phyloP scores from a whole-genome alignment of 2,329 filamentous ascomycete species.

The Cladosporium velox region DNA sequence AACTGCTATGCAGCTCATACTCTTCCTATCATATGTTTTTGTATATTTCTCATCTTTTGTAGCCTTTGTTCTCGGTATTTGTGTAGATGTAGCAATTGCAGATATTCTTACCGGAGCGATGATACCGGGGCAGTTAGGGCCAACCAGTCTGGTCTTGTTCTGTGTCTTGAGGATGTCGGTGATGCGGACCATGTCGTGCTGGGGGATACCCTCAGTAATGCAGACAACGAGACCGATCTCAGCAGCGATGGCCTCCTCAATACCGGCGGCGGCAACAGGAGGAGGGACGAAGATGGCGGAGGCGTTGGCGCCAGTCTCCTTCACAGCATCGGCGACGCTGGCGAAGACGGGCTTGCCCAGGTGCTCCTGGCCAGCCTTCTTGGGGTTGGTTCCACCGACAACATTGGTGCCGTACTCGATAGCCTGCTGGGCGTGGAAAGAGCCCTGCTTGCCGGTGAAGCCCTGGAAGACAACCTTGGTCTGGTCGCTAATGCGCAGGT shows the following conservation, averaged over 20 bases:
- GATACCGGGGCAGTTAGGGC: constrained; percentile 97
- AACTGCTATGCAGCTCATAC: constrained; percentile 37
- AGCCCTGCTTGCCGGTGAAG: constrained; percentile 74
- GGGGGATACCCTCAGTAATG: constrained; percentile 97
- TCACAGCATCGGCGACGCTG: constrained; percentile 83
- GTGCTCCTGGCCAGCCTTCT: constrained; percentile 91
- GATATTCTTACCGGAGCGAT: constrained; percentile 67
- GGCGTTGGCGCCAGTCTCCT: constrained; percentile 85
- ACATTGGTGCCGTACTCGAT: constrained; percentile 99
- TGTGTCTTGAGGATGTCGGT: constrained; percentile 97
- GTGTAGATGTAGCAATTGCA: constrained; percentile 7
- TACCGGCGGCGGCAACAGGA: constrained; percentile 87
- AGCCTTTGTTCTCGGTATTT: constrained; percentile 1
- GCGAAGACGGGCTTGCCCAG: constrained; percentile 91
- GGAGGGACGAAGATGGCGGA: constrained; percentile 98
- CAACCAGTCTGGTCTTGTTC: constrained; percentile 92
- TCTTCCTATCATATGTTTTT: constrained; percentile 42
- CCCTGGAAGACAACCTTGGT: constrained; percentile 97
- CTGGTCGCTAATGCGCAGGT: constrained; percentile 88
- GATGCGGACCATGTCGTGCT: constrained; percentile 99
- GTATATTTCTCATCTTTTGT: constrained; percentile 31
- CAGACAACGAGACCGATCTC: constrained; percentile 95
- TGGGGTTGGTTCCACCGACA: constrained; percentile 97
- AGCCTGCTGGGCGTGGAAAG: constrained; percentile 95
- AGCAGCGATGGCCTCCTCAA: constrained; percentile 91